These are phyloP conservation scores for Moniliophthora roreri DNA, from an alignment of 1,284 basidiomycete genomes.

Conservation along the genomic window DNA sequence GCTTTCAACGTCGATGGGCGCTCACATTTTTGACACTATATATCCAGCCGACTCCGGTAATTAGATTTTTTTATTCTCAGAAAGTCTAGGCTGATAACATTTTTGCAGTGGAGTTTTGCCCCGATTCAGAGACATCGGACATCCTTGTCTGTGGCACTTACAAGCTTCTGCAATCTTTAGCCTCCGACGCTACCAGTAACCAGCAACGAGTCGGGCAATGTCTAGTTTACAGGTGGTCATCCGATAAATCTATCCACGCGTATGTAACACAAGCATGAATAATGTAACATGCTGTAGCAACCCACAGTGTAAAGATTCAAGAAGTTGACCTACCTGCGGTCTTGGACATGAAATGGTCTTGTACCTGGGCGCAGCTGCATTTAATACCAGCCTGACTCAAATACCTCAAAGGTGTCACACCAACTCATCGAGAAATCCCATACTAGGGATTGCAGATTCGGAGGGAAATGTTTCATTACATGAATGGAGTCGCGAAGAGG, in stretches of 20 bases:
- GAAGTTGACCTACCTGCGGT: conserved; percentile 78
- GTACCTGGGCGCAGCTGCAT: background rate
- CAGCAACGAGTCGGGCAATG: conserved; percentile 64
- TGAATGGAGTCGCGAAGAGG: conserved; percentile 51
- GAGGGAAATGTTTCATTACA: conserved; percentile 76
- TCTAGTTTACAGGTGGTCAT: conserved; percentile 52
- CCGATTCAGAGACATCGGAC: conserved; percentile 53
- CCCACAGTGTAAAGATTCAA: conserved; percentile 61
- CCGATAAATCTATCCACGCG: conserved; percentile 16
- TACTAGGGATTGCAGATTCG: conserved; percentile 79
- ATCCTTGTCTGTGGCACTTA: conserved; percentile 92
- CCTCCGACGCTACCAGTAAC: conserved; percentile 17
- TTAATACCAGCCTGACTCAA: background rate
- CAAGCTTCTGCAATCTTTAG: conserved; percentile 50
- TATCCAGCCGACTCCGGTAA: conserved; percentile 78
- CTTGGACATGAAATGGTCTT: conserved; percentile 91
- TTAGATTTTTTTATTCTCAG: background rate
- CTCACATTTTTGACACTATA: conserved; percentile 58
- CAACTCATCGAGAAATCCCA: conserved; percentile 36
- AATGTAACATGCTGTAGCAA: background rate
- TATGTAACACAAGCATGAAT: conserved; percentile 8
- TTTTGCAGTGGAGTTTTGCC: conserved; percentile 76
- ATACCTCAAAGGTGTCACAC: conserved; percentile 55
- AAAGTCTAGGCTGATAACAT: background rate
- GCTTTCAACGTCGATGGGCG: background rate